These are phyloP conservation scores for Periconia sp. DNA, from an alignment of 2,329 filamentous ascomycete species.

Conservation along the genomic window DNA sequence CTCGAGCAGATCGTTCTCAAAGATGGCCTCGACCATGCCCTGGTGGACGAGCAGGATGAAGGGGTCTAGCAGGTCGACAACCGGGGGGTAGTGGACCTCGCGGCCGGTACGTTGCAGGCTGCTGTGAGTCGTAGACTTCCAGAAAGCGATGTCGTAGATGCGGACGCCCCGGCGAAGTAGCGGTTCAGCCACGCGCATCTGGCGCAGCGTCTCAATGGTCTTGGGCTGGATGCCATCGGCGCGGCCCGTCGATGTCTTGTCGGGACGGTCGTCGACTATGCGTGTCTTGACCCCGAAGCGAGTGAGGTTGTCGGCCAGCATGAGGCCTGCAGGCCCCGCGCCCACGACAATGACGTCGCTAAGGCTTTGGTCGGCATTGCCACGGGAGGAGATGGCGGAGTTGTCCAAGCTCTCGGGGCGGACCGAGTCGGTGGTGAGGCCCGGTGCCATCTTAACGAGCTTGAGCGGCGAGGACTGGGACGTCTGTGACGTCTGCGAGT, in stretches of 20 bases:
- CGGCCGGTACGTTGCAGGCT: conserved; percentile 67
- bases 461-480: too few relatives aligned
- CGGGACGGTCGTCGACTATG: conserved; percentile 71
- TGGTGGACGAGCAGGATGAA: conserved; percentile 68
- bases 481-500: too few relatives aligned
- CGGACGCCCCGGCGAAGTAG: conserved; percentile 70
- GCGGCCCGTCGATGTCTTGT: conserved; percentile 70
- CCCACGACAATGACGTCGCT: conserved; percentile 51
- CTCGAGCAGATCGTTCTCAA: conserved; percentile 71
- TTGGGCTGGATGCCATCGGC: conserved; percentile 79
- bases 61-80: conserved; percentile 59
- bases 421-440: conserved; percentile 30
- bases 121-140: conserved; percentile 49
- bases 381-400: conserved; percentile 16
- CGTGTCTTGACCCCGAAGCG: conserved; percentile 70
- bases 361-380: conserved; percentile 29
- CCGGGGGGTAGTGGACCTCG: conserved; percentile 68
- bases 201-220: conserved; percentile 77
- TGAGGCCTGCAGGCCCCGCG: conserved; percentile 50
- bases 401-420: conserved; percentile 31
- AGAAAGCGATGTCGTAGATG: conserved; percentile 78
- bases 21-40: conserved; percentile 75
- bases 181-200: conserved; percentile 74
- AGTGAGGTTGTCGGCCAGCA: conserved; percentile 61
- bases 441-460: conserved; percentile 43